Evolutionary conservation across 208 protist species (phyloP).

Genomic region (Endotrypanum monterogeii): DNA sequence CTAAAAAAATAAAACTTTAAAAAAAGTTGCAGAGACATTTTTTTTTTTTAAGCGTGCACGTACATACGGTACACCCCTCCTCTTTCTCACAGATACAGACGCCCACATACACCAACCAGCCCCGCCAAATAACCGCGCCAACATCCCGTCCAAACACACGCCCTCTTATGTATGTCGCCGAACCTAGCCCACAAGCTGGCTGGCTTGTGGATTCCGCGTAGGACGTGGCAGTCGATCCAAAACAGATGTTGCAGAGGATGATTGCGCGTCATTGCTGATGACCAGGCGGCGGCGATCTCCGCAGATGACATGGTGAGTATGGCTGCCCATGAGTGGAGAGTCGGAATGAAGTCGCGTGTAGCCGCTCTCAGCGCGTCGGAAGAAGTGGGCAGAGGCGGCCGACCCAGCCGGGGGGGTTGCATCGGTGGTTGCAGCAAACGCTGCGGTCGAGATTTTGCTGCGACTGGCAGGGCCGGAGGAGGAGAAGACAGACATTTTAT

Average conservation of each 20-base stretch:
- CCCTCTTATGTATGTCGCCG: not conserved
- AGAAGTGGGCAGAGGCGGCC: not conserved
- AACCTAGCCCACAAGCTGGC: not conserved
- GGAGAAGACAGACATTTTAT: not conserved
- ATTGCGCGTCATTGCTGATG: slow-evolving; percentile 7
- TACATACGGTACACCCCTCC: too few species aligned
- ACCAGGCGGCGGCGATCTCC: slow-evolving; percentile 17
- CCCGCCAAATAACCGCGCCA: not conserved
- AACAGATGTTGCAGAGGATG: not conserved
- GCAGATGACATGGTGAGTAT: not conserved
- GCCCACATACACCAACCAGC: not conserved
- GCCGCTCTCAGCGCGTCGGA: slow-evolving; percentile 9
- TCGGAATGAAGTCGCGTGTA: not conserved
- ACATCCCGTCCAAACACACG: not conserved
- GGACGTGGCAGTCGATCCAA: slow-evolving; percentile 1
- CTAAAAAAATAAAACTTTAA: not conserved
- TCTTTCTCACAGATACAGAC: not conserved
- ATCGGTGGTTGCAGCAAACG: not conserved
- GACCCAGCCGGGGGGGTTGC: slow-evolving; percentile 8
- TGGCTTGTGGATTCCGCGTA: slow-evolving; percentile 1
- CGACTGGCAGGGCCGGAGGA: not conserved
- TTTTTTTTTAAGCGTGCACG: not conserved
- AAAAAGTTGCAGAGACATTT: not conserved
- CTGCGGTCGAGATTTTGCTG: not conserved
- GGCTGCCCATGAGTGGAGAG: not conserved